Base-by-base conservation (phyloP, 352 stramenopile species). In the Blastocystis sp. region DNA sequence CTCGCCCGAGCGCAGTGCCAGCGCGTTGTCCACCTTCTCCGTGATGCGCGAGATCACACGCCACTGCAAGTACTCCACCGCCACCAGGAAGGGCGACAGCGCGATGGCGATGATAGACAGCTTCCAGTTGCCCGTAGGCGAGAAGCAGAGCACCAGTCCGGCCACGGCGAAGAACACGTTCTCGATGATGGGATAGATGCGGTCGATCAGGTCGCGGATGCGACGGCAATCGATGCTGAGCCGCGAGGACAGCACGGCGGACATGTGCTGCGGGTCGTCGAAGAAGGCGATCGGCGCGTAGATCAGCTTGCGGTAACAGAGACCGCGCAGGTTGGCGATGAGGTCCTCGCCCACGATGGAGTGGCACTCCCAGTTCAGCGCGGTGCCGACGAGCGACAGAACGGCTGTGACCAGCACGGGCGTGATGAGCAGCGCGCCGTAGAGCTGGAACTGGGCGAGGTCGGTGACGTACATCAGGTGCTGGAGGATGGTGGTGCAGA, bases 41-140 rank as follows among this genome's bases (percentile, higher is more conserved):
- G 76, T 71, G 23, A 62, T 71, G 52, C 38, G 52, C 5, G 41
- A 62, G 21, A 86, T 48, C 2, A 71, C 34, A 19, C 52, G 52
- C 10, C 43, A 86, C 61, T 70, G 64, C 9, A 76, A 1, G 28
- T 86, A 86, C 23, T 69, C 52, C 14, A 76, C 43, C 1, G 17
- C 56, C 17, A 86, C n/a, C 4, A 86, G 11, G n/a, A 86, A 60
- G 40, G 76, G 76, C 52, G 76, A 62, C 38, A 86, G n/a, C 7
- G 28, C 40, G 17, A 86, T 23, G 28, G 76, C 76, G 17, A 70
- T 45, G 38, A 86, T 2, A 10, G 61, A 38, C 38, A 76, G 53
- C 40, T 23, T 60, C 76, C 76, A 86, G 53, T 69, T 61, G 21
- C 69, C 69, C 9, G 52, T 40, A 11, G 69, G 69, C 1, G 69